phyloP scores from a whole-genome alignment of 2,329 filamentous ascomycete genomes.

The Lasiodiplodia sp. region DNA sequence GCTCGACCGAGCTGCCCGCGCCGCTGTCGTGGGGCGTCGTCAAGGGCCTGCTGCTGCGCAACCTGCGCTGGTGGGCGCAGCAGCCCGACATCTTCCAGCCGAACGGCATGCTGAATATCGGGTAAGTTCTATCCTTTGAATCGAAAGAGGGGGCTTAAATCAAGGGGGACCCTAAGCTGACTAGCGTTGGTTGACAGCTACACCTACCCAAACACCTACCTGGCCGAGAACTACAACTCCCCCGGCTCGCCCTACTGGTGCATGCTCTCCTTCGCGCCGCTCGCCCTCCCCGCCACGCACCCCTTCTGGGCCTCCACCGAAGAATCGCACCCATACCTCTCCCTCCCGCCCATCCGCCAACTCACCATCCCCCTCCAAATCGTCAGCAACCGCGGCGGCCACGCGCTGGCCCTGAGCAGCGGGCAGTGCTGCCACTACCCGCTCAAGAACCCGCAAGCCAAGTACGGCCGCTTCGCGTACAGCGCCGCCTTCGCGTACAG shows the following conservation, averaged over 20 bases:
- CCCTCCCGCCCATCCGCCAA: constrained; percentile 60
- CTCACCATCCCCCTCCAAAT: constrained; percentile 77
- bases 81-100: constrained; percentile 77
- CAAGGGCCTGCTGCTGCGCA: constrained; percentile 76
- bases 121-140: constrained; percentile 40
- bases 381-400: constrained; percentile 72
- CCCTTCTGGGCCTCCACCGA: constrained; percentile 78
- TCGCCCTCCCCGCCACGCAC: constrained; percentile 72
- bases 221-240: constrained; percentile 85
- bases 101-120: constrained; percentile 76
- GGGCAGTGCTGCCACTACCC: constrained; percentile 85
- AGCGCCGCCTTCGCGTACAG: constrained; percentile 79
- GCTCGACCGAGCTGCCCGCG: constrained; percentile 73
- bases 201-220: constrained; percentile 80
- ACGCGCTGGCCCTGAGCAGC: constrained; percentile 74
- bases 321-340: constrained; percentile 64
- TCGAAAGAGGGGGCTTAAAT: background rate
- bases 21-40: constrained; percentile 81
- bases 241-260: constrained; percentile 79
- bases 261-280: constrained; percentile 77
- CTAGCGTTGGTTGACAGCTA: constrained; percentile 52
- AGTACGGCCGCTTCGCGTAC: constrained; percentile 82
- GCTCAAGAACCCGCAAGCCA: constrained; percentile 81
- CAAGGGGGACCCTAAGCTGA: background rate
- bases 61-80: constrained; percentile 81